Evolutionary conservation across 75 land plant genomes (phyloP), one percentile per base, ranked within the genome.

Genomic region (Azolla pinnata): DNA sequence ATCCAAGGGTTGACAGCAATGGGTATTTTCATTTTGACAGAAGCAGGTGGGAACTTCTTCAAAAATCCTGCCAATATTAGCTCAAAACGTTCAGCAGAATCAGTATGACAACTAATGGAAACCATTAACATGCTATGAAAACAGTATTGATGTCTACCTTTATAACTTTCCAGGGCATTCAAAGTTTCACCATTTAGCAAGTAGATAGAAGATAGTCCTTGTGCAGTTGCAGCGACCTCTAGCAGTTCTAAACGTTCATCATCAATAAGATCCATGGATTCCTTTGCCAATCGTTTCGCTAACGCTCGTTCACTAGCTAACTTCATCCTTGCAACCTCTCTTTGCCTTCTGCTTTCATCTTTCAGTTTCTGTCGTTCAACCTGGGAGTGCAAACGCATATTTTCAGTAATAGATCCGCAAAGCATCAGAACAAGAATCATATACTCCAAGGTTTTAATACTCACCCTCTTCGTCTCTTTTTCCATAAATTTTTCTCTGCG

Each of bases 31-130:
- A 85, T 83, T 61, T 67, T 76, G 3, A 93, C 80, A 29, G 75
- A 44, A 56, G 66, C 61, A 16, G 98, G 96, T 50, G 98, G 98
- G 59, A 88, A 93, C 72, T 78, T 81, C 59, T 82, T 70, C 56
- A 87, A 69, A 63, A 69, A 62, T 44, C 80, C 97, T 90, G 73
- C 52, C n/a, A n/a, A n/a, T n/a, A n/a, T n/a, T n/a, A n/a, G n/a
- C 52, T 19, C 2, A 62, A 35, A 62, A 32, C 49, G 60, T 28
- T 18, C 21, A 45, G 2, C 49, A 46, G 2, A 46, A 18, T 23
- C n/a, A 46, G 49, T 3, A 38, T 38, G 12, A 38, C 7, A 38
- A 38, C 7, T 8, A 14, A 7, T 8, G 7, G 42, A 8, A 38
- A 38, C 42, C 42, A 38, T 38, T n/a, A n/a, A n/a, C n/a, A 38